Percentiles rank a stretch among this genome's conserved stretches.
Conservation (phyloP, 2,329 filamentous ascomycete genomes). For the Clarireedia paspali region DNA sequence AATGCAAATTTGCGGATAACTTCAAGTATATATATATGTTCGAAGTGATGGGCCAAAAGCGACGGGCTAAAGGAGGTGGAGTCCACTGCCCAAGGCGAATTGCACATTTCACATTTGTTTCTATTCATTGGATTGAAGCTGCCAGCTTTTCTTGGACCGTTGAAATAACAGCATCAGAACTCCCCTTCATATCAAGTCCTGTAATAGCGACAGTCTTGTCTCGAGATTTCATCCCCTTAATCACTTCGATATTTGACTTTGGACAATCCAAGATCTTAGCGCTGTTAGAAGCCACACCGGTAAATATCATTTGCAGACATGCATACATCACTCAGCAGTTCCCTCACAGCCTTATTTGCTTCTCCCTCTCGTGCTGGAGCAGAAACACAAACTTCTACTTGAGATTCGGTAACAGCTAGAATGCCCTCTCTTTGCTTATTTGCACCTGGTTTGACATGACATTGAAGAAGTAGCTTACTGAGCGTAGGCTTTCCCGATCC, state of each 20-base stretch:
- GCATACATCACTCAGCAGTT: conserved; percentile 52
- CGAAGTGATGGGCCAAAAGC: too few species aligned
- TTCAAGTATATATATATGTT: too few species aligned
- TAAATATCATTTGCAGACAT: not conserved
- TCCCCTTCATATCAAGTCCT: conserved; percentile 27
- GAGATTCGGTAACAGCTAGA: conserved; percentile 44
- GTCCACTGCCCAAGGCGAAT: too few species aligned
- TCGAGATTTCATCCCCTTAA: conserved; percentile 54
- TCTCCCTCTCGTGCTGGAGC: conserved; percentile 60
- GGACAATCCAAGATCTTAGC: conserved; percentile 48
- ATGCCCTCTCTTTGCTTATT: conserved; percentile 56
- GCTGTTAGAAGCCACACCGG: not conserved
- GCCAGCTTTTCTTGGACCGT: conserved; percentile 19
- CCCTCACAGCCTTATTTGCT: conserved; percentile 59
- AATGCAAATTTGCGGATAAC: too few species aligned
- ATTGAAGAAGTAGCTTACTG: conserved; percentile 46
- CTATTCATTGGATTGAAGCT: not conserved
- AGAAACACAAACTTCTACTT: conserved; percentile 57
- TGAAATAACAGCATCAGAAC: conserved; percentile 27
- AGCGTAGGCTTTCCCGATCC: not conserved
- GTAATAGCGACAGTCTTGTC: conserved; percentile 49
- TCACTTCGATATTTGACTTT: conserved; percentile 56
- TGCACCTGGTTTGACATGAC: conserved; percentile 60
- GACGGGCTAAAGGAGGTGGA: too few species aligned
- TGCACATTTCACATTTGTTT: not conserved